Conservation (phyloP, 1,139 yeast genomes). For the Nakaseomyces bracarensis region DNA sequence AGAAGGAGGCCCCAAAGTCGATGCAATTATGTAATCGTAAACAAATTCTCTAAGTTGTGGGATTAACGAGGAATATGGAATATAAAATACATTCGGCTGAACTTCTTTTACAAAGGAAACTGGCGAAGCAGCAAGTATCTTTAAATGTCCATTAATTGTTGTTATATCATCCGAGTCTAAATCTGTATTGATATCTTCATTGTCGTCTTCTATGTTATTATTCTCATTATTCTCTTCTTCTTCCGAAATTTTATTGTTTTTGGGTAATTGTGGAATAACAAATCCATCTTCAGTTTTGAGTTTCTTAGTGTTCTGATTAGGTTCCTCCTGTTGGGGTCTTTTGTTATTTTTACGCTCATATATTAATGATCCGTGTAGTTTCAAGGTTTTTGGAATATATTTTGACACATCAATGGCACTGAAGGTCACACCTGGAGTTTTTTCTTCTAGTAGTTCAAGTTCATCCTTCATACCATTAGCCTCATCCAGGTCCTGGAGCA, state of each 20-base stretch:
- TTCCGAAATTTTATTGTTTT: constrained; percentile 10
- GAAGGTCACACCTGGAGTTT: constrained; percentile 33
- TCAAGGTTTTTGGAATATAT: constrained; percentile 35
- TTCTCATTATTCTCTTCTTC: constrained; percentile 14
- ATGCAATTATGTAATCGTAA: constrained; percentile 53
- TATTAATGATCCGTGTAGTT: constrained; percentile 42
- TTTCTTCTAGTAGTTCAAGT: constrained; percentile 30
- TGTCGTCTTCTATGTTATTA: constrained; percentile 10
- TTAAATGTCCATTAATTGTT: constrained; percentile 39
- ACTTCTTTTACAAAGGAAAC: constrained; percentile 43
- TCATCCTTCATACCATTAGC: constrained; percentile 34
- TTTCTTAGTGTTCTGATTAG: constrained; percentile 24
- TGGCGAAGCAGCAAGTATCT: constrained; percentile 39
- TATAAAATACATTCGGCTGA: constrained; percentile 38
- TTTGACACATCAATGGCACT: constrained; percentile 48
- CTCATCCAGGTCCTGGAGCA: constrained; percentile 37
- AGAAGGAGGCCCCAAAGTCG: constrained; percentile 52
- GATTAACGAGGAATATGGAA: constrained; percentile 40
- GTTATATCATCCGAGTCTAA: constrained; percentile 29
- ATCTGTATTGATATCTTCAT: constrained; percentile 18
- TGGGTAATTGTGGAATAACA: constrained; percentile 21
- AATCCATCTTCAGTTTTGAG: constrained; percentile 40
- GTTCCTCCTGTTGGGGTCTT: constrained; percentile 17
- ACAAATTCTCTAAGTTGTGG: constrained; percentile 44
- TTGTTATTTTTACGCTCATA: constrained; percentile 26